Conservation (phyloP, 139 green algal species). For the Auxenochlorella protothecoides region DNA sequence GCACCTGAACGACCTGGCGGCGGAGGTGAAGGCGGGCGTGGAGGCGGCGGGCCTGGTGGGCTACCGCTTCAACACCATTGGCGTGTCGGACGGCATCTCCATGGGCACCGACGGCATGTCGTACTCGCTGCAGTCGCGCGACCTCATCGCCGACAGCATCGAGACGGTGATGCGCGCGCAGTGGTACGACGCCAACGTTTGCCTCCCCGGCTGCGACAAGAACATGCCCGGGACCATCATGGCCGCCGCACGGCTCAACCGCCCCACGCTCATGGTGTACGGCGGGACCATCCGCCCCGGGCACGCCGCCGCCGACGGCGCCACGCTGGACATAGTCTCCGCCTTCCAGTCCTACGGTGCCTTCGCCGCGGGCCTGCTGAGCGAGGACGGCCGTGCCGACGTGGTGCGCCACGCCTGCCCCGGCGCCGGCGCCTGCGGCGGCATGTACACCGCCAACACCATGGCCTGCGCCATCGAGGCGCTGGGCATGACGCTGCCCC, state of each 20-base stretch:
- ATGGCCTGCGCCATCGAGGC: conserved; percentile 96
- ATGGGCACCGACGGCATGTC: conserved; percentile 99
- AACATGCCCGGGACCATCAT: conserved; percentile 98
- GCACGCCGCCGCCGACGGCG: conserved; percentile 22
- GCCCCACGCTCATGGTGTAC: conserved; percentile 95
- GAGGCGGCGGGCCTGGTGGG: conserved; percentile 73
- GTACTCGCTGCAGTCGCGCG: conserved; percentile 76
- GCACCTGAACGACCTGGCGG: conserved; percentile 90
- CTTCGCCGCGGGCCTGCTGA: conserved; percentile 70
- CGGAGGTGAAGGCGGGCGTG: conserved; percentile 88
- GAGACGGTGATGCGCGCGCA: conserved; percentile 95
- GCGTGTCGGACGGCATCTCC: conserved; percentile 91
- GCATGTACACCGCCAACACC: conserved; percentile 99
- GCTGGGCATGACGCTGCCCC: conserved; percentile 93
- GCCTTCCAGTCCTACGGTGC: conserved; percentile 93
- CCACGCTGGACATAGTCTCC: conserved; percentile 86
- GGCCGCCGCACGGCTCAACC: conserved; percentile 91
- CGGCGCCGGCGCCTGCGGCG: conserved; percentile 64
- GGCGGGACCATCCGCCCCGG: conserved; percentile 94
- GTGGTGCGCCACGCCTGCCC: conserved; percentile 88
- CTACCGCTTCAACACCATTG: conserved; percentile 88
- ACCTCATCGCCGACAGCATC: conserved; percentile 92
- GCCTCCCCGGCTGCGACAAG: conserved; percentile 89
- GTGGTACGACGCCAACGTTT: conserved; percentile 91
- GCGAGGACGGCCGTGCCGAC: conserved; percentile 74